These are phyloP conservation scores for Schizochytrium sp. DNA, from an alignment of 108 stramenopile genomes.

Conservation along the genomic window DNA sequence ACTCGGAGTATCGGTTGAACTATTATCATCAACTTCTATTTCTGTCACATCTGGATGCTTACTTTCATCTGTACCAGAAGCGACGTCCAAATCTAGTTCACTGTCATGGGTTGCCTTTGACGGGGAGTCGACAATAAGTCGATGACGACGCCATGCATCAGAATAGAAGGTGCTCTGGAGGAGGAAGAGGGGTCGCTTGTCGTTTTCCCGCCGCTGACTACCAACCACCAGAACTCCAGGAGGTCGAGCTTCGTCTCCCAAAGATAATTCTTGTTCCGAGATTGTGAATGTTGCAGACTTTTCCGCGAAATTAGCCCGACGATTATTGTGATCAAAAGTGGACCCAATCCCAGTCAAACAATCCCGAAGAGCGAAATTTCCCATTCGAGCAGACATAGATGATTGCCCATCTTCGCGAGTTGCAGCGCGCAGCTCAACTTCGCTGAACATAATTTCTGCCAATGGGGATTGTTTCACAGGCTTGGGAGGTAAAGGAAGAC, in stretches of 20 bases:
- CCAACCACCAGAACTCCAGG: conserved; percentile 23
- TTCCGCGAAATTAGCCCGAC: background rate
- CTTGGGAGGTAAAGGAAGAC: background rate
- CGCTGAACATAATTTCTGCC: background rate
- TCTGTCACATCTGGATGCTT: background rate
- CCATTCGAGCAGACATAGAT: background rate
- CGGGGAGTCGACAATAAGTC: background rate
- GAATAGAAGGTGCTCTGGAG: conserved; percentile 53
- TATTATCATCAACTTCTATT: background rate
- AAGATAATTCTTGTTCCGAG: conserved; percentile 1
- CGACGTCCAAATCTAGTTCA: background rate
- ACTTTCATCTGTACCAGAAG: background rate
- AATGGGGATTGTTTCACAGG: background rate
- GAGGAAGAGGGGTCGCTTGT: conserved; percentile 11
- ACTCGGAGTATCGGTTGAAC: background rate
- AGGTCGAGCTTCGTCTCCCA: background rate
- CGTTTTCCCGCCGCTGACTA: conserved; percentile 6
- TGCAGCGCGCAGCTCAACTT: conserved; percentile 8
- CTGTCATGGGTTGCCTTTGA: background rate
- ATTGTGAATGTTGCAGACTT: conserved; percentile 46
- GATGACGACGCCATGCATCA: background rate
- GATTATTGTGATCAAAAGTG: background rate
- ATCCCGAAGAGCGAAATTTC: conserved; percentile 7
- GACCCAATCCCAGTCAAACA: conserved; percentile 45
- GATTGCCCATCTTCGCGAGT: conserved; percentile 29